Percentiles rank a stretch among this genome's conserved stretches.
These are phyloP conservation scores for Mycena crocata DNA, from an alignment of 768 basidiomycete genomes.

Conservation along the genomic window DNA sequence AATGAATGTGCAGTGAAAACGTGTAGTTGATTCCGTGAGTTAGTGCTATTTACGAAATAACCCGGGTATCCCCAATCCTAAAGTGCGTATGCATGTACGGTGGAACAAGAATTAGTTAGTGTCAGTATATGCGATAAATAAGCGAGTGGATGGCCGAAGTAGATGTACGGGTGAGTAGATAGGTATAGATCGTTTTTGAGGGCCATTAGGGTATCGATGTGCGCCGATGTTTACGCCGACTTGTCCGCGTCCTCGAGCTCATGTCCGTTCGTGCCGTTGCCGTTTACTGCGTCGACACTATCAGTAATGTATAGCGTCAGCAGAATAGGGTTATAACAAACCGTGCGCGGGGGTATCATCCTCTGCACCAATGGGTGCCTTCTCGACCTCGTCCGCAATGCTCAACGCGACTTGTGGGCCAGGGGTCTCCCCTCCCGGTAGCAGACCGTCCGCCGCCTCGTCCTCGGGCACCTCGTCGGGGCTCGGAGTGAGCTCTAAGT, in stretches of 20 bases:
- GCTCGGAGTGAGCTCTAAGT: constrained; percentile 27
- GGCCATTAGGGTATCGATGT: constrained; percentile 15
- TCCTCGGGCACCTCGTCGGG: constrained; percentile 1
- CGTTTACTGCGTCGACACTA: constrained; percentile 26
- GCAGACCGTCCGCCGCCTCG: constrained; percentile 20
- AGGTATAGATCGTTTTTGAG: constrained; percentile 24
- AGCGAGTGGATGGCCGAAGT: constrained; percentile 7
- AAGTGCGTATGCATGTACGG: constrained; percentile 14
- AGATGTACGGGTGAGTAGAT: constrained; percentile 14
- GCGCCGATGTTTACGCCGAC: constrained; percentile 5
- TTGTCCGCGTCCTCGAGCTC: constrained; percentile 8
- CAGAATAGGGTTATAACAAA: neutral
- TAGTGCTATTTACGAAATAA: neutral
- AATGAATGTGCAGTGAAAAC: constrained; percentile 19
- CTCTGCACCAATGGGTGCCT: constrained; percentile 17
- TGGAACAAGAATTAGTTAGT: constrained; percentile 1
- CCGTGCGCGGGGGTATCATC: constrained; percentile 21
- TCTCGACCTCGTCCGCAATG: constrained; percentile 9
- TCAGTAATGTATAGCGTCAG: neutral
- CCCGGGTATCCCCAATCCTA: constrained; percentile 23
- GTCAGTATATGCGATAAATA: neutral
- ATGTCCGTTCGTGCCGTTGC: constrained; percentile 19
- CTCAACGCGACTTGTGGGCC: constrained; percentile 34
- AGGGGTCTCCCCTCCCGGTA: constrained; percentile 33
- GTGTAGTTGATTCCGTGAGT: neutral